Evolutionary conservation across 208 protist species (phyloP), one percentile per base, ranked within the genome.

Genomic region (Cochliopodium minus): DNA sequence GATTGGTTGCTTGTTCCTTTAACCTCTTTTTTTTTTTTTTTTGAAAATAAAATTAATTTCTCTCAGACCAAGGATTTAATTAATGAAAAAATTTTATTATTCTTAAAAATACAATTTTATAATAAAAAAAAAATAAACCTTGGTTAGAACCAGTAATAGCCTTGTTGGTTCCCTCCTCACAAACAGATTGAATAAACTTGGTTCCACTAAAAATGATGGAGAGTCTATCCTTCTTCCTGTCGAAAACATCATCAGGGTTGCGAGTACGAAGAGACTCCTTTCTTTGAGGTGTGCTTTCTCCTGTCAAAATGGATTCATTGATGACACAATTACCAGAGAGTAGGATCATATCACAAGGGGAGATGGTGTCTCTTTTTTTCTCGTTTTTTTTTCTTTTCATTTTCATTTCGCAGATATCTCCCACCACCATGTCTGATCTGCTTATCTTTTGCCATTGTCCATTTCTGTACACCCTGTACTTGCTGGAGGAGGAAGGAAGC

Each of bases 251-350:
- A 6, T 57, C 30, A 23, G 29, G 13, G 9, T 52, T n/a, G 10
- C 54, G 7, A 15, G 13, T 11, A 30, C 38, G 20, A 3, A 82
- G 66, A 3, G 75, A 71, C 65, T 88, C 86, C 70, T 97, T 98
- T 17, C 90, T 65, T 67, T 94, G 89, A 32, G 95, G 95, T n/a
- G 90, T 93, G 2, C 87, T 93, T 74, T 99, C 93, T 40, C 94
- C 94, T 10, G 92, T 98, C n/a, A 98, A 73, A 55, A 93, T 90
- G 9, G 92, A 79, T 69, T 99, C 95, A 72, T 97, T 97, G 1
- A 96, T 86, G 5, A 99, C 83, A 30, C 74, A 82, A n/a, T 77
- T 84, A 52, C 93, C 93, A 39, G 65, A 66, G 5, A 98, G 66
- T 2, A 99, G 58, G 4, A 98, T 23, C 23, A 87, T 73, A 65